A percentile compares a stretch with the other conserved stretches of the same genome.
These are phyloP conservation scores for Penicillium bialowiezense DNA, from an alignment of 495 filamentous ascomycete species.

Conservation along the genomic window DNA sequence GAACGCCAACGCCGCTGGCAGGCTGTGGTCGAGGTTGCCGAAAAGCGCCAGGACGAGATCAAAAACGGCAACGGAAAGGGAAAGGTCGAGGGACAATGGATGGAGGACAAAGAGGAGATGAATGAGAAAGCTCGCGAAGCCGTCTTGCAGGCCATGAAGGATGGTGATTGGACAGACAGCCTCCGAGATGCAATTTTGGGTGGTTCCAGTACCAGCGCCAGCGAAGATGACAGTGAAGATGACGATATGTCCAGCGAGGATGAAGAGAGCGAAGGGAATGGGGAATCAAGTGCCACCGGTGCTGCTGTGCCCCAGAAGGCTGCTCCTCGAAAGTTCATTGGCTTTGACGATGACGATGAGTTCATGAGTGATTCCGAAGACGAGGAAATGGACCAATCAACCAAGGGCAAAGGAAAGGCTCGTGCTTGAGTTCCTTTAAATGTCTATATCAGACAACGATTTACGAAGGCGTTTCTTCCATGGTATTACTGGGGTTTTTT, in stretches of 20 bases:
- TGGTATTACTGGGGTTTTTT: slow-evolving; percentile 2
- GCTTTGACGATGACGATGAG: slow-evolving; percentile 90
- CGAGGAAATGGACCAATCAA: slow-evolving; percentile 29
- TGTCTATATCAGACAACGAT: slow-evolving; percentile 4
- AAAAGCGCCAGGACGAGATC: slow-evolving; percentile 77
- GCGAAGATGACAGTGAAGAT: slow-evolving; percentile 45
- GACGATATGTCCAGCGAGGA: slow-evolving; percentile 39
- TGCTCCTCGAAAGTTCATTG: slow-evolving; percentile 59
- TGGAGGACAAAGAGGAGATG: slow-evolving; percentile 85
- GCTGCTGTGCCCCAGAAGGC: slow-evolving; percentile 28
- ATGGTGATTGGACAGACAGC: slow-evolving; percentile 51
- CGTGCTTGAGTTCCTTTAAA: slow-evolving; percentile 24
- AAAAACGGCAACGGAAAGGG: slow-evolving; percentile 62
- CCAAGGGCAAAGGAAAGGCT: slow-evolving; percentile 44
- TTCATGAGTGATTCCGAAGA: slow-evolving; percentile 80
- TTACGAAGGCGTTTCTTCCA: slow-evolving; percentile 19
- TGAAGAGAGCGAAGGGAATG: slow-evolving; percentile 44
- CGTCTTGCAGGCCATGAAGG: slow-evolving; percentile 72
- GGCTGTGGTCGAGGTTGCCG: slow-evolving; percentile 76
- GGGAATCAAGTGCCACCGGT: slow-evolving; percentile 16
- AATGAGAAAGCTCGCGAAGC: slow-evolving; percentile 81
- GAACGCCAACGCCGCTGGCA: slow-evolving; percentile 77
- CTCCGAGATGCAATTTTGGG: slow-evolving; percentile 41
- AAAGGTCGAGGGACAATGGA: slow-evolving; percentile 84
- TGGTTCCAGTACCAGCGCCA: slow-evolving; percentile 49